Base-by-base conservation (phyloP, 495 filamentous ascomycete species). In the Trichoderma gamsii region DNA sequence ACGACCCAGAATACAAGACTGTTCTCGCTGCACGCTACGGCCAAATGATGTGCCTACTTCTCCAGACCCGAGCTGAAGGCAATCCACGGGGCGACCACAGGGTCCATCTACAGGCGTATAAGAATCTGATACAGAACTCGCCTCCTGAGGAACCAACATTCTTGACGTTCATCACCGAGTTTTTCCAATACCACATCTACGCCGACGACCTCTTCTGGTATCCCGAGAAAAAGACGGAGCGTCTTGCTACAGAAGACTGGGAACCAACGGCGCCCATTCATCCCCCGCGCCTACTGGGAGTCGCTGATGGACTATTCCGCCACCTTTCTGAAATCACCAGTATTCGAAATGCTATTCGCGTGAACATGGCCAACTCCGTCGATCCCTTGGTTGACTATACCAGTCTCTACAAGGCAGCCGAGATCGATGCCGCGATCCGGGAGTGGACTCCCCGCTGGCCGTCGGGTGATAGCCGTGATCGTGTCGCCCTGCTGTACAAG, bases 131-230 rank as follows among this genome's bases (percentile, higher is more conserved):
- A n/a, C 73, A 80, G 65, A 78, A 81, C 68, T 80, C 87, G 77
- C 80, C 84, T 73, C 79, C 86, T 71, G 70, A 85, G 75, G 74
- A 92, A 66, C 81, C 86, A 49, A 84, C 87, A 38, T 92, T 93
- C 73, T 79, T 86, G 21, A 86, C 88, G 69, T 96, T 97, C 74
- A 90, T 97, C 71, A 85, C 91, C 76, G 93, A 96, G 76, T 96
- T 96, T 81, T 96, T 96, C 79, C 89, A 92, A 76, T 97, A 96
- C 72, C 91, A 96, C 77, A 90, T 93, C 71, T 87, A 91, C 68
- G 90, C 89, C 35, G 91, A 91, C 73, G 88, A 93, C 49, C 82
- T 96, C 66, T 92, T 93, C 35, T 86, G 86, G 44, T 80, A 89
- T 23, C 86, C 87, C 72, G 82, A 81, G 69, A 79, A 82, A 21